Conservation (phyloP, 495 filamentous ascomycete genomes). For the Penicillium herquei region DNA sequence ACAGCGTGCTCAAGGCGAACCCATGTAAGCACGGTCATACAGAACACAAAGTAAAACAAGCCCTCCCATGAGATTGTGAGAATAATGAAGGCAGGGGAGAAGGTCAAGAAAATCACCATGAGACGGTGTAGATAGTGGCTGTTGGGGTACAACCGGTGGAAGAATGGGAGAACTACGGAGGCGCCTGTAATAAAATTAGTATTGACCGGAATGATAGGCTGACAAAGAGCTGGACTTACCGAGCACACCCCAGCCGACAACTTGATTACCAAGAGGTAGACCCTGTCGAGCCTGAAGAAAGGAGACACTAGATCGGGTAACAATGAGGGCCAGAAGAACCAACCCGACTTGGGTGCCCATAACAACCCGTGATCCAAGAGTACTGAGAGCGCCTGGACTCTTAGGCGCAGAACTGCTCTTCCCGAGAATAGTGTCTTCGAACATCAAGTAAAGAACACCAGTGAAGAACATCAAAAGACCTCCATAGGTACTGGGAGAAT, state of each 20-base stretch:
- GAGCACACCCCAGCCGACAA: slow-evolving; percentile 81
- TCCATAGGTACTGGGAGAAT: slow-evolving; percentile 60
- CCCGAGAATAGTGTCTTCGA: slow-evolving; percentile 67
- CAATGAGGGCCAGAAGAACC: slow-evolving; percentile 75
- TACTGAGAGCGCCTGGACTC: slow-evolving; percentile 31
- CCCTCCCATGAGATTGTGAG: slow-evolving; percentile 98
- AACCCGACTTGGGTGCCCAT: slow-evolving; percentile 73
- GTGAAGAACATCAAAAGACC: slow-evolving; percentile 75
- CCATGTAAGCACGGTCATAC: slow-evolving; percentile 80
- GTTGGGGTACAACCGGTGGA: slow-evolving; percentile 78
- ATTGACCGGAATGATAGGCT: background rate
- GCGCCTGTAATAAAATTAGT: slow-evolving; percentile 47
- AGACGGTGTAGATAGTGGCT: slow-evolving; percentile 88
- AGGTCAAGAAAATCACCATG: slow-evolving; percentile 87
- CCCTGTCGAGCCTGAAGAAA: slow-evolving; percentile 85
- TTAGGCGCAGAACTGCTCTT: slow-evolving; percentile 13
- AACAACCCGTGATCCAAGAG: slow-evolving; percentile 50
- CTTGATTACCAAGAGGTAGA: slow-evolving; percentile 85
- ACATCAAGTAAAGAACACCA: slow-evolving; percentile 77
- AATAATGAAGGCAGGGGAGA: slow-evolving; percentile 90
- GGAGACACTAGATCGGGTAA: slow-evolving; percentile 77
- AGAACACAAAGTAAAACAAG: slow-evolving; percentile 92
- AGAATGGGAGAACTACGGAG: slow-evolving; percentile 76
- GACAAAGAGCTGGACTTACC: slow-evolving; percentile 49
- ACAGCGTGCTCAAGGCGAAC: slow-evolving; percentile 83